Evolutionary conservation across 768 basidiomycete genomes (phyloP).

Genomic region (Serendipita vermifera): DNA sequence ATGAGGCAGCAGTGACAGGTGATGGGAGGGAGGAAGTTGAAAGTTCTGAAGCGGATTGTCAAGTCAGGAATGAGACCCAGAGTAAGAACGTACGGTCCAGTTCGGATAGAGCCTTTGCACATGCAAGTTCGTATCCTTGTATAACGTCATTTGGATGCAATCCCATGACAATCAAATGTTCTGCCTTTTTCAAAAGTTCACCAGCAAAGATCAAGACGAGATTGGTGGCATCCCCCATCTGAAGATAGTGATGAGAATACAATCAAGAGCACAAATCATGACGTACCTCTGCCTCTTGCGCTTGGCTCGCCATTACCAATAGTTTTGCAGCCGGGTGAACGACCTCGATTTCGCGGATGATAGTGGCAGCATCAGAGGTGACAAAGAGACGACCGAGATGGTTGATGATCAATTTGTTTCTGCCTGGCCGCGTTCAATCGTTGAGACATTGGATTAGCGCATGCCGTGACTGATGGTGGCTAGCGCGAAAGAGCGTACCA

Average conservation of each 20-base stretch:
- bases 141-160: constrained; percentile 94
- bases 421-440: constrained; percentile 36
- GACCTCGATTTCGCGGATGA: constrained; percentile 94
- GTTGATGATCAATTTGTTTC: constrained; percentile 97
- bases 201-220: constrained; percentile 90
- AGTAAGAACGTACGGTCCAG: constrained; percentile 61
- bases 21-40: constrained; percentile 55
- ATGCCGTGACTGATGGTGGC: background rate
- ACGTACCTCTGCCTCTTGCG: constrained; percentile 84
- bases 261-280: too few relatives aligned
- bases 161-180: constrained; percentile 88
- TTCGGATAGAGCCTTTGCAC: constrained; percentile 68
- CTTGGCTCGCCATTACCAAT: constrained; percentile 97
- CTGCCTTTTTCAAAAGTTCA: constrained; percentile 87
- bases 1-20: constrained; percentile 55
- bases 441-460: background rate
- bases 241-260: constrained; percentile 8
- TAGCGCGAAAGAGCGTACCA: constrained; percentile 38
- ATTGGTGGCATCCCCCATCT: constrained; percentile 99
- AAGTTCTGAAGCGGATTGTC: constrained; percentile 37
- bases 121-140: constrained; percentile 88
- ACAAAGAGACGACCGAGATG: constrained; percentile 92
- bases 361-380: constrained; percentile 97
- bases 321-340: constrained; percentile 97
- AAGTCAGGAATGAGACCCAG: constrained; percentile 8